A percentile compares a stretch with the other conserved stretches of the same genome.
phyloP scores from a whole-genome alignment of 2,329 filamentous ascomycete genomes.

The Fusarium paranaense region DNA sequence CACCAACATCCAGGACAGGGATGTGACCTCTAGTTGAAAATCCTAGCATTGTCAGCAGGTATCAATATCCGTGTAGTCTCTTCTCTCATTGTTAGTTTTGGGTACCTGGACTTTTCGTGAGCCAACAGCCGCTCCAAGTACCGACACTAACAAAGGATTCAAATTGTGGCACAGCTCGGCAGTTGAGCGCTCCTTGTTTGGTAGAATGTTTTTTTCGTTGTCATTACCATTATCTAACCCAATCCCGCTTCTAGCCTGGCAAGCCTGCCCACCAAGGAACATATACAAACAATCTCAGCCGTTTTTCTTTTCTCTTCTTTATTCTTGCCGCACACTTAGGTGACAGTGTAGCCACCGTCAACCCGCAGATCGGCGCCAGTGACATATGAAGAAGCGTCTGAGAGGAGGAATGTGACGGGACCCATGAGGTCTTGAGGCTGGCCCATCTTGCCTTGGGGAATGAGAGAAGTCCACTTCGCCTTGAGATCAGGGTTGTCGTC shows the following conservation, averaged over 20 bases:
- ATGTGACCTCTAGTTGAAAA: neutral
- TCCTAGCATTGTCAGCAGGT: neutral
- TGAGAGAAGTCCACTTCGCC: slow-evolving; percentile 90
- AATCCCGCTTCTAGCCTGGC: slow-evolving; percentile 27
- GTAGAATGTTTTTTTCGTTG: neutral
- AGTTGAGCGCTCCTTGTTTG: neutral
- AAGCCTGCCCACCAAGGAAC: slow-evolving; percentile 17
- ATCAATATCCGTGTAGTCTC: neutral
- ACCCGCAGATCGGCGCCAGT: slow-evolving; percentile 81
- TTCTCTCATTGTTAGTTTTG: neutral
- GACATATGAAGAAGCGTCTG: slow-evolving; percentile 81
- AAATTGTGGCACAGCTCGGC: slow-evolving; percentile 5
- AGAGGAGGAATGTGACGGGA: slow-evolving; percentile 86
- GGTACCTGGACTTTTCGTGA: neutral
- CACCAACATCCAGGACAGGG: neutral
- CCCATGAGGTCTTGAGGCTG: slow-evolving; percentile 93
- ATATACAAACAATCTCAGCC: slow-evolving; percentile 7
- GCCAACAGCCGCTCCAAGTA: neutral
- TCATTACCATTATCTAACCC: slow-evolving; percentile 36
- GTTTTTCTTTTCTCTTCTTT: slow-evolving; percentile 1
- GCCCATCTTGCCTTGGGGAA: slow-evolving; percentile 95
- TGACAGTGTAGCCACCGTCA: slow-evolving; percentile 90
- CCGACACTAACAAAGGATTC: neutral
- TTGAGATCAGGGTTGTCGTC: slow-evolving; percentile 92
- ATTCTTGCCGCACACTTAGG: slow-evolving; percentile 55